Conservation (phyloP, 1,284 basidiomycete species). For the Malassezia equina region DNA sequence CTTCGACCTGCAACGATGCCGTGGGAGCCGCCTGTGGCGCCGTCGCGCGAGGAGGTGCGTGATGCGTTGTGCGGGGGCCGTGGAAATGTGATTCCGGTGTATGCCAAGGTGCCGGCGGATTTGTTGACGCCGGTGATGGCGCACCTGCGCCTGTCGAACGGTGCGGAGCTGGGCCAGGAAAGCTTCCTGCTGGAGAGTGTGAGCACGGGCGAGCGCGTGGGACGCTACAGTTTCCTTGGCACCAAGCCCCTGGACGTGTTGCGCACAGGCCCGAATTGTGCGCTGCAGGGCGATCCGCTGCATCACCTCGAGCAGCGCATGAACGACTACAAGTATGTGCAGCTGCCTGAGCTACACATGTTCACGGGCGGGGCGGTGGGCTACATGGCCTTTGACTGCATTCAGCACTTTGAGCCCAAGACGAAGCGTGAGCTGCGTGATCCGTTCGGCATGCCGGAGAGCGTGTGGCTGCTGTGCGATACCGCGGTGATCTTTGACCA, state of each 20-base stretch:
- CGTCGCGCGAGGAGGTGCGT: constrained; percentile 36
- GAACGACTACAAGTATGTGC: constrained; percentile 73
- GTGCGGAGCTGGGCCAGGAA: constrained; percentile 57
- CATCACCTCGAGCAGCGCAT: constrained; percentile 74
- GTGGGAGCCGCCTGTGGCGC: constrained; percentile 7
- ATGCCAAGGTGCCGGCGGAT: constrained; percentile 83
- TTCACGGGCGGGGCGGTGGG: constrained; percentile 97
- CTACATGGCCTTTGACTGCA: constrained; percentile 91
- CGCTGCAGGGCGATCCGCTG: constrained; percentile 78
- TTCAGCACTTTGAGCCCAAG: constrained; percentile 75
- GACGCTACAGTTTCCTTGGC: constrained; percentile 90
- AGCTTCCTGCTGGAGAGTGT: constrained; percentile 56
- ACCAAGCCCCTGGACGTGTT: constrained; percentile 89
- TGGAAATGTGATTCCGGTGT: constrained; percentile 87
- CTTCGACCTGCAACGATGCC: not conserved
- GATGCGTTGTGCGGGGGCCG: constrained; percentile 26
- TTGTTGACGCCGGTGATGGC: constrained; percentile 94
- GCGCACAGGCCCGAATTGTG: constrained; percentile 74
- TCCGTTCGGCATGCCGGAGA: constrained; percentile 78
- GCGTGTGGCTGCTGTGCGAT: constrained; percentile 92
- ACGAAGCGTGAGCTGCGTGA: constrained; percentile 57
- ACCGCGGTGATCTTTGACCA: constrained; percentile 93
- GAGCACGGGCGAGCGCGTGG: constrained; percentile 71
- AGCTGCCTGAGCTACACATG: constrained; percentile 78
- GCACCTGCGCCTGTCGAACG: constrained; percentile 82